Evolutionary conservation across 352 stramenopile genomes (phyloP).

Genomic region (Phytopythium kandeliae): DNA sequence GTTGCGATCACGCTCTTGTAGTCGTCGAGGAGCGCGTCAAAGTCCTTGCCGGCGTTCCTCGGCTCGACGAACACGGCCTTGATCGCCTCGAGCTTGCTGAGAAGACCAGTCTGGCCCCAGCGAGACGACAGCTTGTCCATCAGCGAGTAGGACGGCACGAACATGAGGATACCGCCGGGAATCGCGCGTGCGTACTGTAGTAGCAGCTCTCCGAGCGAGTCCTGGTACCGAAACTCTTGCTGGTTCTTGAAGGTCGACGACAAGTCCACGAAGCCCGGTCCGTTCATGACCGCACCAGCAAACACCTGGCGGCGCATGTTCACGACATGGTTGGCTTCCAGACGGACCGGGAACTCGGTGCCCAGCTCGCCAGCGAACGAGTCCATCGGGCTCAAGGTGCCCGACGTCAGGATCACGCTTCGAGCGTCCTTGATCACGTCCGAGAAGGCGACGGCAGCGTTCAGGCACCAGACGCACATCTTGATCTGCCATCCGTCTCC

Average conservation of each 20-base stretch:
- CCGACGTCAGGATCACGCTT: conserved; percentile 80
- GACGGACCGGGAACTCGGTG: conserved; percentile 68
- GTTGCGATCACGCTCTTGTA: conserved; percentile 55
- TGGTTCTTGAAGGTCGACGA: conserved; percentile 80
- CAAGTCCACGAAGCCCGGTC: conserved; percentile 57
- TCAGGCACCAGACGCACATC: conserved; percentile 84
- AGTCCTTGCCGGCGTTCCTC: conserved; percentile 72
- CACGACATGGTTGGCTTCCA: conserved; percentile 85
- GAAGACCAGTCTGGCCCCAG: conserved; percentile 69
- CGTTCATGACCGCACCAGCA: conserved; percentile 65
- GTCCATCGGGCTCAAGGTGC: conserved; percentile 83
- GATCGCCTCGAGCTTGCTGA: conserved; percentile 43
- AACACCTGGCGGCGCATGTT: conserved; percentile 87
- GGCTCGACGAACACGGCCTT: conserved; percentile 71
- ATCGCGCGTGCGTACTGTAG: conserved; percentile 61
- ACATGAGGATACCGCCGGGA: conserved; percentile 80
- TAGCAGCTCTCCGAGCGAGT: conserved; percentile 73
- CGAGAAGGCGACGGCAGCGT: conserved; percentile 77
- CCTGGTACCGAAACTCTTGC: conserved; percentile 74
- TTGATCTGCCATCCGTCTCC: conserved; percentile 49
- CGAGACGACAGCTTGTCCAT: conserved; percentile 62
- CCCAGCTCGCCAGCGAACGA: conserved; percentile 83
- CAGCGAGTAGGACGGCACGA: conserved; percentile 81
- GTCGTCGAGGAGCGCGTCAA: conserved; percentile 68
- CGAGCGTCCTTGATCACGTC: conserved; percentile 60